phyloP scores from a whole-genome alignment of 768 basidiomycete species.

The Naematelia aurantialba region DNA sequence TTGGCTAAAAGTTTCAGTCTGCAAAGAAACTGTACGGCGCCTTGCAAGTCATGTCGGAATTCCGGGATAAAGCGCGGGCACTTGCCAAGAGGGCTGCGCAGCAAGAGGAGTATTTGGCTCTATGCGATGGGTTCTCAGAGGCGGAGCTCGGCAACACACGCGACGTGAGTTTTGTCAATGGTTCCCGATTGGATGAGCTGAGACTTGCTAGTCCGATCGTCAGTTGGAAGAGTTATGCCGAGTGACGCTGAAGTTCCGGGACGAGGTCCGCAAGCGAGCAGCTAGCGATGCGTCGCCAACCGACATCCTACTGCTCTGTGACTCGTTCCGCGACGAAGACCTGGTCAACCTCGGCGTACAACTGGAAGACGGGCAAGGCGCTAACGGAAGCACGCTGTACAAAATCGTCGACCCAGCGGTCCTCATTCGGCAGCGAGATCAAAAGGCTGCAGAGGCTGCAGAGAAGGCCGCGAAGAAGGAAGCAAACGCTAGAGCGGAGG shows the following conservation, averaged over 20 bases:
- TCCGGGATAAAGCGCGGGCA: slow-evolving; percentile 82
- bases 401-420: slow-evolving; percentile 82
- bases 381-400: slow-evolving; percentile 91
- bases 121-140: slow-evolving; percentile 87
- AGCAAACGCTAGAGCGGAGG: slow-evolving; percentile 57
- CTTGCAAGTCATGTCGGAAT: no score
- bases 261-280: slow-evolving; percentile 76
- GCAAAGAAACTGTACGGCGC: no score
- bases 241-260: slow-evolving; percentile 61
- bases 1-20: no score
- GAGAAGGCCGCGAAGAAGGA: slow-evolving; percentile 78
- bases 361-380: slow-evolving; percentile 92
- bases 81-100: slow-evolving; percentile 67
- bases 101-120: slow-evolving; percentile 72
- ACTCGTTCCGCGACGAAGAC: slow-evolving; percentile 83
- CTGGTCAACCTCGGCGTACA: slow-evolving; percentile 92
- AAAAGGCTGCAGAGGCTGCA: slow-evolving; percentile 70
- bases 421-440: slow-evolving; percentile 78
- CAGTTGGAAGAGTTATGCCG: slow-evolving; percentile 1
- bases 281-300: slow-evolving; percentile 63
- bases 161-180: slow-evolving; percentile 37
- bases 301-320: slow-evolving; percentile 80
- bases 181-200: background rate
- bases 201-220: background rate
- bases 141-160: slow-evolving; percentile 86